Conservation (phyloP, 2,329 filamentous ascomycete species). For the Stachybotrys chlorohalonatus region DNA sequence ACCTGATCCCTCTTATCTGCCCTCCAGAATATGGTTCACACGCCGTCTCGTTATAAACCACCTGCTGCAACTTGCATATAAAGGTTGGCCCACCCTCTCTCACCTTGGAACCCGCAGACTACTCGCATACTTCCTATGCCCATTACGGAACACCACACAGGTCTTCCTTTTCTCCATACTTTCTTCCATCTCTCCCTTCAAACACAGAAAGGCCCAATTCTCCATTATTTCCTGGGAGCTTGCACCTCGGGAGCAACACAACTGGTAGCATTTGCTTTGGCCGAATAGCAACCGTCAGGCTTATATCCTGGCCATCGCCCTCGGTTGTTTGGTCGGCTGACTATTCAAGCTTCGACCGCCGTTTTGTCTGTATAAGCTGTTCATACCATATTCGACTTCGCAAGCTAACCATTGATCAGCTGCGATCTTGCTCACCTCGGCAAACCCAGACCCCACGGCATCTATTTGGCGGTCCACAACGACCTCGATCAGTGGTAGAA, state of each 20-base stretch:
- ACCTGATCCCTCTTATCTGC: background rate
- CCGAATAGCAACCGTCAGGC: too few relatives aligned
- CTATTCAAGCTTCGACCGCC: too few relatives aligned
- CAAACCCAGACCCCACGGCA: background rate
- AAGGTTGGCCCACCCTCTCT: background rate
- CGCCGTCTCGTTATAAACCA: background rate
- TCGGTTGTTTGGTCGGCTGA: too few relatives aligned
- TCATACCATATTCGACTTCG: too few relatives aligned
- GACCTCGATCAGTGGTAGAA: background rate
- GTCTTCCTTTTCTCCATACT: background rate
- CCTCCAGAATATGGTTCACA: background rate
- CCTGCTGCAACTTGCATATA: background rate
- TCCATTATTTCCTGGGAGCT: too few relatives aligned
- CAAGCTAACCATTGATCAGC: too few relatives aligned
- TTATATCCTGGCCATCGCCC: too few relatives aligned
- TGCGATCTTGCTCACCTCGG: too few relatives aligned
- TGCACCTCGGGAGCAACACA: too few relatives aligned
- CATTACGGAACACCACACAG: background rate
- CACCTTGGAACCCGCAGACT: background rate
- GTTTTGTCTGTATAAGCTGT: too few relatives aligned
- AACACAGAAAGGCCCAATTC: background rate
- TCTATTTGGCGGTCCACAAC: background rate
- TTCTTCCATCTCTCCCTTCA: background rate
- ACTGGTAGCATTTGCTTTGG: too few relatives aligned
- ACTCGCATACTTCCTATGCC: background rate